Evolutionary conservation across 106 monocot genomes (phyloP), one percentile per base, ranked within the genome.

Genomic region (Dendrobium nobile): DNA sequence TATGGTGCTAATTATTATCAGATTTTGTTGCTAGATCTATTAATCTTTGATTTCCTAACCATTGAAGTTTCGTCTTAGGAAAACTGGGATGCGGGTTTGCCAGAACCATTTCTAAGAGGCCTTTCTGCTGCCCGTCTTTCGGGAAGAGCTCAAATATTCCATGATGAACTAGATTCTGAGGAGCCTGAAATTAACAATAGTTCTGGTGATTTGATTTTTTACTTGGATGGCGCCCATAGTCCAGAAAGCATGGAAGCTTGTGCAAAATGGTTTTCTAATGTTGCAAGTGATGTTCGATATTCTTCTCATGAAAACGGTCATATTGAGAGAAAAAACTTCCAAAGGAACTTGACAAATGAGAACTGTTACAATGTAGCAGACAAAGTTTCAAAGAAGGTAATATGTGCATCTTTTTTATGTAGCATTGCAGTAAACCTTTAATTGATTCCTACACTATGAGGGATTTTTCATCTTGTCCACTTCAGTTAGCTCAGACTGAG

Each of bases 151-250:
- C 96, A 97, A 82, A 87, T 88, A 75, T 74, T 97, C 43, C 75
- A 76, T 80, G 96, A 94, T 70, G 82, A 84, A 20, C 73, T 77
- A 41, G 68, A 61, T n/a, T 44, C 27, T 9, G 27, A 77, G 10
- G 44, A 24, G n/a, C 78, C 81, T 61, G 82, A 80, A 85, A 15
- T 26, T 20, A 41, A 81, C 27, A 82, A 76, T 64, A 10, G 73
- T 72, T 76, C 24, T 72, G 85, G 85, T 80, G 84, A 88, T 77
- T 59, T 97, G 76, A 85, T 85, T 67, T 97, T 94, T 83, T 97
- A 92, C 77, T 88, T 97, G 48, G 96, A 97, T 85, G 93, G 94
- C 18, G 96, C 96, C 28, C 96, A 97, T 85, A 97, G 48, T 85
- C 90, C 96, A 74, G 96, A 97, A 82, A 92, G 92, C 81, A 87